A percentile compares a stretch with the other conserved stretches of the same genome.
phyloP scores from a whole-genome alignment of 345 rosid genomes.

The Linum tenue region DNA sequence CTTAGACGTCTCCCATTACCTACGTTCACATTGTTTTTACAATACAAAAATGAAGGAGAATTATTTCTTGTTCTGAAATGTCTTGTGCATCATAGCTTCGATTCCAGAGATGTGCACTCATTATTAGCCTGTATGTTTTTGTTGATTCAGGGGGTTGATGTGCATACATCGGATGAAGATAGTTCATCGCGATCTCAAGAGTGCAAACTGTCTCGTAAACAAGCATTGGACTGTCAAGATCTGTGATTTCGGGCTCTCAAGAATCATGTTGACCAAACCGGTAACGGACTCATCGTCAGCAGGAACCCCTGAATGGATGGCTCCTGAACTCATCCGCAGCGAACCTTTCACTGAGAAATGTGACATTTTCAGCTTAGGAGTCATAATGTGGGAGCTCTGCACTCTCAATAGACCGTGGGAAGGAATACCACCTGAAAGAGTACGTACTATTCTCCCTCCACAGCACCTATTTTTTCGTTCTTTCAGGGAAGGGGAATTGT shows the following conservation, averaged over 20 bases:
- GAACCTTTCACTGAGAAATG: constrained; percentile 93
- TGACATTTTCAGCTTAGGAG: constrained; percentile 97
- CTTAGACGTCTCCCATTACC: no score
- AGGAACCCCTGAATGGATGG: constrained; percentile 99
- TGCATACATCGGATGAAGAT: constrained; percentile 97
- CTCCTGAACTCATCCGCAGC: constrained; percentile 89
- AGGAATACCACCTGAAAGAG: constrained; percentile 89
- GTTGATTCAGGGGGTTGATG: constrained; percentile 76
- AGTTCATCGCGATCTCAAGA: constrained; percentile 81
- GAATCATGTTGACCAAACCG: constrained; percentile 61
- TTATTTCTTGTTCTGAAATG: no score
- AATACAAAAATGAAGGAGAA: no score
- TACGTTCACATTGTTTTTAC: no score
- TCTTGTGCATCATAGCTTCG: no score
- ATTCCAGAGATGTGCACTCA: neutral
- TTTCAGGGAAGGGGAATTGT: neutral
- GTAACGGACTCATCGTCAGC: constrained; percentile 79
- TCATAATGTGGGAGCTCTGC: constrained; percentile 97
- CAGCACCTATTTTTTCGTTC: neutral
- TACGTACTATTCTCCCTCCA: constrained; percentile 11
- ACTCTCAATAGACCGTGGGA: constrained; percentile 92
- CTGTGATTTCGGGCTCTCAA: constrained; percentile 96
- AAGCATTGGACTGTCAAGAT: constrained; percentile 84
- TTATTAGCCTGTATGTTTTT: no score
- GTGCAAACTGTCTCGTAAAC: constrained; percentile 84